Percentiles rank a stretch among this genome's conserved stretches.
These are phyloP conservation scores for Penicillium vulpinum DNA, from an alignment of 2,329 filamentous ascomycete genomes.

Conservation along the genomic window DNA sequence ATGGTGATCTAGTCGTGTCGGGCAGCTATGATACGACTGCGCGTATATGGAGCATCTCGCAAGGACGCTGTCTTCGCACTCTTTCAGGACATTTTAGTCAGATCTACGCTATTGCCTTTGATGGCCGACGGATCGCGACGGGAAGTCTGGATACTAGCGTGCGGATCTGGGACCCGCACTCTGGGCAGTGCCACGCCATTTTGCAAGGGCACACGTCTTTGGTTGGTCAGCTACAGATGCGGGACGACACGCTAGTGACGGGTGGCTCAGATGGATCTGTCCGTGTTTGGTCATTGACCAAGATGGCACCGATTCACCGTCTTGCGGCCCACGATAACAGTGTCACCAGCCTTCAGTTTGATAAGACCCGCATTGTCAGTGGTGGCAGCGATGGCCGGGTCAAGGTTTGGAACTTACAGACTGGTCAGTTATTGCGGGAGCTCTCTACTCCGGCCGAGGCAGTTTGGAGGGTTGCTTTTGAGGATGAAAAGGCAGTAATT, in stretches of 20 bases:
- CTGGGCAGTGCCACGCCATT: slow-evolving; percentile 84
- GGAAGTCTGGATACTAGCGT: slow-evolving; percentile 96
- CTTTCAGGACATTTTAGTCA: slow-evolving; percentile 95
- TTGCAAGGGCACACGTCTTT: slow-evolving; percentile 95
- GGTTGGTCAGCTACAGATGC: slow-evolving; percentile 94
- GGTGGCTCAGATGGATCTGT: slow-evolving; percentile 96
- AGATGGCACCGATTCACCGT: slow-evolving; percentile 88
- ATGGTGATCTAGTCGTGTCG: slow-evolving; percentile 95
- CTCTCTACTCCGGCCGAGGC: slow-evolving; percentile 88
- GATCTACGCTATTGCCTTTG: slow-evolving; percentile 98
- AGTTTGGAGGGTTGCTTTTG: slow-evolving; percentile 96
- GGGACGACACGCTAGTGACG: slow-evolving; percentile 89
- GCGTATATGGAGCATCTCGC: slow-evolving; percentile 95
- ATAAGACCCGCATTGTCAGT: slow-evolving; percentile 91
- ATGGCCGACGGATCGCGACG: slow-evolving; percentile 88
- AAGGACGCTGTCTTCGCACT: slow-evolving; percentile 87
- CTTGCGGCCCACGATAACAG: slow-evolving; percentile 97
- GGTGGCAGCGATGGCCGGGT: slow-evolving; percentile 96
- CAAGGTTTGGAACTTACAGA: slow-evolving; percentile 97
- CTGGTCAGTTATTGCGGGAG: slow-evolving; percentile 85
- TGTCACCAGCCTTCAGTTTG: slow-evolving; percentile 95
- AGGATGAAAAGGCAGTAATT: slow-evolving; percentile 96
- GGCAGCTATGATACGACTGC: slow-evolving; percentile 97
- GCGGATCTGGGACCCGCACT: slow-evolving; percentile 89
- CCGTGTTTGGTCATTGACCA: slow-evolving; percentile 89